These are phyloP conservation scores for Mariannaea sp. DNA, from an alignment of 2,329 filamentous ascomycete genomes.

Conservation along the genomic window DNA sequence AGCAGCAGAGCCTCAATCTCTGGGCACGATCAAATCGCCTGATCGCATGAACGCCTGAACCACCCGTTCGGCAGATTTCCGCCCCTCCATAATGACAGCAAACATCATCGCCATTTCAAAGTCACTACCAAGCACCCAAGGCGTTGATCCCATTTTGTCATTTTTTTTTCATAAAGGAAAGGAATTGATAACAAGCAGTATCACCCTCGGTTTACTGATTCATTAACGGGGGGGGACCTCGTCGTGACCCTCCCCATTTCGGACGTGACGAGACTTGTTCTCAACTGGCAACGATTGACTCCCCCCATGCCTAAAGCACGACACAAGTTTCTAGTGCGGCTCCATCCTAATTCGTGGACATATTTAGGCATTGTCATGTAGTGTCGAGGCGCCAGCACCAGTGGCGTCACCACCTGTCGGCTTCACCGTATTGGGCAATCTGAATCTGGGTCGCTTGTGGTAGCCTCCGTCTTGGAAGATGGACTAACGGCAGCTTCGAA, in stretches of 20 bases:
- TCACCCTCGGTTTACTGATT: too few species aligned
- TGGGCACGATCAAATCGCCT: not conserved
- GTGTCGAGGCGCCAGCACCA: constrained; percentile 11
- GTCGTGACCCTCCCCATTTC: constrained; percentile 1
- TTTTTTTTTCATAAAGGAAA: too few species aligned
- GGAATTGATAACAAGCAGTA: too few species aligned
- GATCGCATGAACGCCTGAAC: not conserved
- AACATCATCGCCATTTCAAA: too few species aligned
- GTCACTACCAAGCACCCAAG: too few species aligned
- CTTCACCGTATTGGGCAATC: constrained; percentile 21
- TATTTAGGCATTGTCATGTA: constrained; percentile 23
- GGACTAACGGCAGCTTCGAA: too few species aligned
- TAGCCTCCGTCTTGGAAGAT: constrained; percentile 11
- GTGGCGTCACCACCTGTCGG: constrained; percentile 22
- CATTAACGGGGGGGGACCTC: constrained; percentile 13
- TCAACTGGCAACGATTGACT: constrained; percentile 13
- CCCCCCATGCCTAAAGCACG: constrained; percentile 21
- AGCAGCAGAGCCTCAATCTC: not conserved
- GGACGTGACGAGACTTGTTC: constrained; percentile 21
- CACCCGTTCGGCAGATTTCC: not conserved
- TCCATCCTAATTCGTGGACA: constrained; percentile 29
- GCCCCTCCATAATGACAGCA: too few species aligned
- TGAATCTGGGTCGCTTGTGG: too few species aligned
- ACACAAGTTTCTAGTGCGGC: constrained; percentile 7
- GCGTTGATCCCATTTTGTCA: too few species aligned